Base-by-base conservation (phyloP, 768 basidiomycete genomes). In the Boletus huronensis region DNA sequence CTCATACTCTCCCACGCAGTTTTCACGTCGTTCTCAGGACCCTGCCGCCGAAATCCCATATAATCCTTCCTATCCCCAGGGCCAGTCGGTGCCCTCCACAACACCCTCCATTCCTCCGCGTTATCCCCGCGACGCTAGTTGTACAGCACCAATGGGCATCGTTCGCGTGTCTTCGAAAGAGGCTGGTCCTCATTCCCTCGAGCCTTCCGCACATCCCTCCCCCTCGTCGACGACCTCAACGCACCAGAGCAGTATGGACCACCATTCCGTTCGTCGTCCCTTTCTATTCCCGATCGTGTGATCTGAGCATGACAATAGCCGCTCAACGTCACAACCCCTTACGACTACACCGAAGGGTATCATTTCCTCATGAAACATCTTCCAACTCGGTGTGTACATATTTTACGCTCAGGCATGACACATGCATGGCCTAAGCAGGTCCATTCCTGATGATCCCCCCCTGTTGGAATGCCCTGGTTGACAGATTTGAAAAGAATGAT, bases 331-430 rank as follows among this genome's bases (percentile, higher is more conserved):
- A 82, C 84, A 16, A 78, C 81, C 65, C 89, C 93, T 5, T 96
- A 93, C 66, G 93, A 96, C 68, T 97, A 98, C 65, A 96, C 93
- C 16, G 89, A 97, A 75, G 93, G 93, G 21, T 98, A 98, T 68
- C 96, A 97, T 70, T 91, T 90, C 69, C 77, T 98, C 61, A 98
- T 98, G 93, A 90, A 93, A 74, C 90, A 93, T 72, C 77, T 98
- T 48, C 87, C 87, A 40, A 82, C 76, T 63, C 82, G 87, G 93
- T 90, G 69, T 73, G 87, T 84, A 58, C 68, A 61, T 69, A 70
- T 63, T 21, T 19, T 68, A 66, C 61, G 61, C 60, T 64, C 62
- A 69, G 52, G 63, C 65, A 61, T 67, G 53, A 56, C 65, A 66
- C 69, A 72, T 67, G 72, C 68, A 74, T 76, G 77, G 75, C 64